phyloP scores from a whole-genome alignment of 768 basidiomycete species.

The Suillus alpinus region DNA sequence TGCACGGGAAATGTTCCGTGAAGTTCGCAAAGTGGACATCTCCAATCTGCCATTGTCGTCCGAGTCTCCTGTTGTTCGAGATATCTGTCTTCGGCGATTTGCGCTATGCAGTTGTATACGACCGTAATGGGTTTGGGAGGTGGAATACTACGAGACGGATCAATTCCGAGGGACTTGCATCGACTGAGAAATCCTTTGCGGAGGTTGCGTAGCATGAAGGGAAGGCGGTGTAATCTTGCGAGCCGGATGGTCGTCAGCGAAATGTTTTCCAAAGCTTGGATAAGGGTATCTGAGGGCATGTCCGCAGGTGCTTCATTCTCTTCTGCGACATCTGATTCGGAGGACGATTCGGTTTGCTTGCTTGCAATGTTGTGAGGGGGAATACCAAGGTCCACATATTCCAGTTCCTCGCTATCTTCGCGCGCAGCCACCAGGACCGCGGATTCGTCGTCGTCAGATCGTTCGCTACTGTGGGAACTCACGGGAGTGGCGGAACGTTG shows the following conservation, averaged over 20 bases:
- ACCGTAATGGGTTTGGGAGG: constrained; percentile 21
- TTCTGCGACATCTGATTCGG: constrained; percentile 7
- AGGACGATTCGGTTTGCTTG: background rate
- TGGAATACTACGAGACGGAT: constrained; percentile 22
- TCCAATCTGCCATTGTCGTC: constrained; percentile 35
- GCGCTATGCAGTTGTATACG: constrained; percentile 18
- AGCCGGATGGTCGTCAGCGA: constrained; percentile 33
- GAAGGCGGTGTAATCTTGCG: constrained; percentile 40
- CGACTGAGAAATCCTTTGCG: constrained; percentile 43
- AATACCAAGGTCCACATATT: background rate
- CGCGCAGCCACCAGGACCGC: background rate
- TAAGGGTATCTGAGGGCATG: constrained; percentile 33
- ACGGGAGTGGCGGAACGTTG: background rate
- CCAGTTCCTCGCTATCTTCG: constrained; percentile 2
- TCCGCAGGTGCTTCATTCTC: constrained; percentile 12
- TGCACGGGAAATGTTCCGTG: constrained; percentile 41
- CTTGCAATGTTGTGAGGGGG: background rate
- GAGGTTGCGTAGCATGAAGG: constrained; percentile 56
- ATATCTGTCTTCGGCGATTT: constrained; percentile 8
- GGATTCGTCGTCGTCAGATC: background rate
- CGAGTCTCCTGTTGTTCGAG: constrained; percentile 13
- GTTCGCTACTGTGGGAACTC: background rate
- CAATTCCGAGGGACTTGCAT: constrained; percentile 39
- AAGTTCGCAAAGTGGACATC: constrained; percentile 55
- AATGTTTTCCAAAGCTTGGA: constrained; percentile 34